Evolutionary conservation across 2,329 filamentous ascomycete species (phyloP).

Genomic region (Penicillium sp.): DNA sequence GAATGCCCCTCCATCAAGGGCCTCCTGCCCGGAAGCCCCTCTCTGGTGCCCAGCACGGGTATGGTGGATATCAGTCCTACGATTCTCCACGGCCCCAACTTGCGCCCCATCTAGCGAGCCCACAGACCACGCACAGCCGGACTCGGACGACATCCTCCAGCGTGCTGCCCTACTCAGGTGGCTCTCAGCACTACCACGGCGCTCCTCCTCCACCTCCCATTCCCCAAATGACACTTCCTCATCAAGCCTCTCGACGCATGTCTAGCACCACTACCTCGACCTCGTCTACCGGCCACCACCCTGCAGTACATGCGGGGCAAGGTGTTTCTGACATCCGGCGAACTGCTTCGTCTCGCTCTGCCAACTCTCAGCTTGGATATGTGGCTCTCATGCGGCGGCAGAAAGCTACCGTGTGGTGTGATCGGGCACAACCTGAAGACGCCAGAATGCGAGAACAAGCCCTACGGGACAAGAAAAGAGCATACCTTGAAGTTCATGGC

Average conservation of each 20-base stretch:
- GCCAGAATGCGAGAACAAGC: slow-evolving; percentile 73
- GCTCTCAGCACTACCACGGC: slow-evolving; percentile 22
- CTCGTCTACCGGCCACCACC: slow-evolving; percentile 32
- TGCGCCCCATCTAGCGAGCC: slow-evolving; percentile 21
- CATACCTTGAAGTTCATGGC: slow-evolving; percentile 71
- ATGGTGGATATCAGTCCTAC: slow-evolving; percentile 23
- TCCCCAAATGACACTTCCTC: slow-evolving; percentile 23
- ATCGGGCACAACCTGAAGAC: slow-evolving; percentile 85
- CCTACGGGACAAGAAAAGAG: slow-evolving; percentile 75
- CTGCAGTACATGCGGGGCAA: slow-evolving; percentile 16
- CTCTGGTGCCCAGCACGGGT: slow-evolving; percentile 18
- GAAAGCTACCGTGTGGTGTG: slow-evolving; percentile 97
- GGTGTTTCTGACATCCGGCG: slow-evolving; percentile 47
- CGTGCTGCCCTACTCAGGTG: slow-evolving; percentile 23
- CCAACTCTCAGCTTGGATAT: slow-evolving; percentile 62
- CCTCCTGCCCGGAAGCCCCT: slow-evolving; percentile 28
- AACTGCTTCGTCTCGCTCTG: slow-evolving; percentile 72
- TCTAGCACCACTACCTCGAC: slow-evolving; percentile 38
- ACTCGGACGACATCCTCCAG: slow-evolving; percentile 36
- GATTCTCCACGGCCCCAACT: slow-evolving; percentile 21
- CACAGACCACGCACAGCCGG: slow-evolving; percentile 28
- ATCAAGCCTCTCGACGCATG: slow-evolving; percentile 26
- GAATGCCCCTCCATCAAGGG: slow-evolving; percentile 29
- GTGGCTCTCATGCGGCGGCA: slow-evolving; percentile 93
- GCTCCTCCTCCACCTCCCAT: slow-evolving; percentile 22